Evolutionary conservation across 2,329 filamentous ascomycete genomes (phyloP).

Genomic region (Colletotrichum simmondsii): DNA sequence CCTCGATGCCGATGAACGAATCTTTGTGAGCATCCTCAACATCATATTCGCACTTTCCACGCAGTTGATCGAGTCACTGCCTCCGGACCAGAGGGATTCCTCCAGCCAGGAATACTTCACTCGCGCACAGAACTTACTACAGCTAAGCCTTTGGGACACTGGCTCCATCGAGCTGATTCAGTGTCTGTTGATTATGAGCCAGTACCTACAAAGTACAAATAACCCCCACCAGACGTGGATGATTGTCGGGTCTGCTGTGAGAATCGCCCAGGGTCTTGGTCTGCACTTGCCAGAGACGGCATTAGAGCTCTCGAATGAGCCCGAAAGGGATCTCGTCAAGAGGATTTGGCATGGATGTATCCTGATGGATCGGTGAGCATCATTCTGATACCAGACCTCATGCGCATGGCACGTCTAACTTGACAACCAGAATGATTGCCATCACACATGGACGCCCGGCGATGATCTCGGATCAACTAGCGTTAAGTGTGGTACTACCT

Average conservation of each 20-base stretch:
- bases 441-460: conserved; percentile 48
- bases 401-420: background rate
- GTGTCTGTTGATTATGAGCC: conserved; percentile 57
- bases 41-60: conserved; percentile 58
- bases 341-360: conserved; percentile 51
- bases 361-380: conserved; percentile 49
- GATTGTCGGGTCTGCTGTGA: conserved; percentile 55
- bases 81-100: conserved; percentile 50
- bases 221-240: conserved; percentile 61
- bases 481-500: conserved; percentile 43
- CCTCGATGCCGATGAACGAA: conserved; percentile 50
- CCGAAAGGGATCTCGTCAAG: conserved; percentile 41
- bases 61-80: conserved; percentile 54
- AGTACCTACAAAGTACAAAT: conserved; percentile 60
- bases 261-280: conserved; percentile 58
- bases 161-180: conserved; percentile 57
- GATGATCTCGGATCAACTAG: conserved; percentile 44
- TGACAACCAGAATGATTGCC: conserved; percentile 44
- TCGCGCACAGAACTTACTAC: conserved; percentile 53
- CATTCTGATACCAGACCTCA: too few relatives aligned
- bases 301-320: conserved; percentile 2
- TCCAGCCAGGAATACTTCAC: conserved; percentile 54
- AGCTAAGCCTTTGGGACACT: conserved; percentile 54
- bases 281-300: conserved; percentile 55
- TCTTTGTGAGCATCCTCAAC: conserved; percentile 57